Evolutionary conservation across 2,329 filamentous ascomycete genomes (phyloP), one percentile per base, ranked within the genome.

Genomic region (Aspergillus felis): DNA sequence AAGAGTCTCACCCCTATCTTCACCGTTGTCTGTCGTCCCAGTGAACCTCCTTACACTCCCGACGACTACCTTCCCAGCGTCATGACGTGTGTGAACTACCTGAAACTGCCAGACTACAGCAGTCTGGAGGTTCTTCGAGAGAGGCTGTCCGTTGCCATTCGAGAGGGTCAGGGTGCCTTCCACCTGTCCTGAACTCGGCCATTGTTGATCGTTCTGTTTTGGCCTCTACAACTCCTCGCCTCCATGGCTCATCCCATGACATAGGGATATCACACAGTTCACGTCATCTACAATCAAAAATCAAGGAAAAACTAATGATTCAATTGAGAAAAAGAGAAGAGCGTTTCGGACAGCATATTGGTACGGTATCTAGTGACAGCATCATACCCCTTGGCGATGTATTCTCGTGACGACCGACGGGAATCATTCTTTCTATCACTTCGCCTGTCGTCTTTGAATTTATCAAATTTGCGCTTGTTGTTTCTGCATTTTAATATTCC

Each of bases 61-160:
- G 94, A 99, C 70, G 94, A 99, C 78, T 99, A 97, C 69, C 83
- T 99, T n/a, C 94, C 95, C 12, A 97, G 92, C 72, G 95, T 99
- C 73, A 99, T 99, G 95, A 99, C 95, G 10, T 99, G 95, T 74
- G 94, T 96, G 76, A 99, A 99, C 76, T 99, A 99, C 73, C 85
- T 99, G 68, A 99, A 99, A 78, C 83, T 99, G 70, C 94, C 94
- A 22, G 91, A 99, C 75, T 99, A 99, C 76, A 93, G 87, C 64
- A 86, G 80, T 65, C 78, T 96, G 61, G 84, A 90, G 1, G 82
- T 88, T 53, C 86, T 99, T 76, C 87, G 84, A 69, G 84, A 88
- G 71, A 90, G 91, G 73, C 81, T 99, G 54, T 86, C 84, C 63
- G 88, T 88, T 63, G 95, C 94, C 27, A 96, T 96, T 72, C 90